Base-by-base conservation (phyloP, 176 grass and related monocot genomes). In the Dendrocalamus sinicus region DNA sequence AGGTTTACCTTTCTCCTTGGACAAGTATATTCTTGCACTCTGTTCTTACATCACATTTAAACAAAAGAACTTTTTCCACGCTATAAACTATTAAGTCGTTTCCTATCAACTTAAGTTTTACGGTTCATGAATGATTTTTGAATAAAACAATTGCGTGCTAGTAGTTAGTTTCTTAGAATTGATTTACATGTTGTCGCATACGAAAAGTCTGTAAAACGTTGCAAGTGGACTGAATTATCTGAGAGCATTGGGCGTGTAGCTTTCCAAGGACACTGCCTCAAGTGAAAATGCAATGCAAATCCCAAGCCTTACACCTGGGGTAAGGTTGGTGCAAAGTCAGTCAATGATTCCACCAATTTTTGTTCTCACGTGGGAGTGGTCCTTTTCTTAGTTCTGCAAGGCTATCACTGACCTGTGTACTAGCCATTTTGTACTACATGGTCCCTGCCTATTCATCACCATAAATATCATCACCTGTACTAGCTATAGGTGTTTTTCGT, bases 311-410 rank as follows among this genome's bases (percentile, higher is more conserved):
- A 13, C 32, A 51, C 15, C 69, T 28, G 4, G 14, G 58, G 11
- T 9, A 57, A 35, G 39, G 54, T 14, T 39, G 20, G 52, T 26
- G 65, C 73, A 16, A 86, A 81, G 88, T 81, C 46, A 12, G 81
- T 89, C 82, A 89, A 81, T 81, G 76, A 60, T 52, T 19, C n/a
- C 47, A 32, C 13, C 70, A 5, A 22, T 12, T 46, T 73, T 85
- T 75, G 20, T 75, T 81, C 1, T 79, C 75, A 26, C 39, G 67
- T 55, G 87, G 69, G 6, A 14, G 39, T 80, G 76, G 77, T 81
- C 82, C 69, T 73, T 57, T 15, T 40, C 57, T 55, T 63, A 39
- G 9, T 59, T 64, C 55, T 39, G 14, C 66, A 47, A 73, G 57
- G 52, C 60, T 39, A 75, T 67, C 81, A 59, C 69, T 66, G 69